Conservation (phyloP, 108 stramenopile species). For the Schizochytrium sp. region DNA sequence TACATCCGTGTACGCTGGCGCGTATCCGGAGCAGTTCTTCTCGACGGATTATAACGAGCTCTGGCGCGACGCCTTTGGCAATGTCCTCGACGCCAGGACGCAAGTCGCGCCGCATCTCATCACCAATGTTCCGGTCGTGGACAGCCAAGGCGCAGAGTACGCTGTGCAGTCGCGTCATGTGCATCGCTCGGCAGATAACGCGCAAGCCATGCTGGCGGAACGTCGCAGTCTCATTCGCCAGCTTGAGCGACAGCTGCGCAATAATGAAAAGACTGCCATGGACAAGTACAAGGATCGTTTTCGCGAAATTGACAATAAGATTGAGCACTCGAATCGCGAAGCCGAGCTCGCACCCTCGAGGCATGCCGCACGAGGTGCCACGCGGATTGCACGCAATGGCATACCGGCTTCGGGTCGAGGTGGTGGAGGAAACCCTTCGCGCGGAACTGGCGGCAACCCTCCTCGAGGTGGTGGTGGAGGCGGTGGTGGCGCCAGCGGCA, state of each 20-base stretch:
- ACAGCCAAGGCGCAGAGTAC: neutral
- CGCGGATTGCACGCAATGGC: too few relatives aligned
- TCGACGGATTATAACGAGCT: neutral
- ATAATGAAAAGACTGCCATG: neutral
- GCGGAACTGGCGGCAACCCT: too few relatives aligned
- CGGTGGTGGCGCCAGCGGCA: neutral
- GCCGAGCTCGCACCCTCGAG: neutral
- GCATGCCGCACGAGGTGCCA: neutral
- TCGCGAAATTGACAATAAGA: neutral
- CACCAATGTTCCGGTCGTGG: neutral
- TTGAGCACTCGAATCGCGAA: neutral
- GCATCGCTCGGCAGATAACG: neutral
- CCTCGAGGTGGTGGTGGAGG: too few relatives aligned
- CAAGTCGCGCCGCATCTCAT: neutral
- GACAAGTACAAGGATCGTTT: neutral
- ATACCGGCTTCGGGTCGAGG: too few relatives aligned
- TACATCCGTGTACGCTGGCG: neutral
- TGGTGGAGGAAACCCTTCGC: too few relatives aligned
- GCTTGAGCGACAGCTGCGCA: neutral
- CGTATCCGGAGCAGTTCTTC: neutral
- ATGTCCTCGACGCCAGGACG: neutral
- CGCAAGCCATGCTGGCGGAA: neutral
- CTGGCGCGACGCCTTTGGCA: neutral
- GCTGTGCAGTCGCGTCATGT: neutral
- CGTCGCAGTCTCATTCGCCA: neutral